Base-by-base conservation (phyloP, 2,329 filamentous ascomycete genomes). In the Conoideocrella luteorostrata region DNA sequence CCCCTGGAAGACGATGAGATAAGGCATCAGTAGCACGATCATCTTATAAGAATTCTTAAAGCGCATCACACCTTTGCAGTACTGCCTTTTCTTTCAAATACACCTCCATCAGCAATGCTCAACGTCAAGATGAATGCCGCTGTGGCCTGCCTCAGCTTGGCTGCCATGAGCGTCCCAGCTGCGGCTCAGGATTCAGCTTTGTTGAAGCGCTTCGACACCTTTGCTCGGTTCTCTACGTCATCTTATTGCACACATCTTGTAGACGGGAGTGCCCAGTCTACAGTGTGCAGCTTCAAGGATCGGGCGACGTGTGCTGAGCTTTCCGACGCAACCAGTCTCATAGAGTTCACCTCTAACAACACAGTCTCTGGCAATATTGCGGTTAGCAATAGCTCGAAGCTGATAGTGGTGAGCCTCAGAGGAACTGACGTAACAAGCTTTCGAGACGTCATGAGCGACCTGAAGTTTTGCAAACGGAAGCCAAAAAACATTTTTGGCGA, bases 281-380 rank as follows among this genome's bases (percentile, higher is more conserved):
- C 4, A 7, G 26, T 41, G 13, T 35, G 30, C 28, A 30, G 13
- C 21, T 17, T 15, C 18, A 13, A 13, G 24, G n/a, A 5, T 18
- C 12, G 11, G 7, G 6, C 2, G 7, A 18, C 26, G 17, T 41
- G 39, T 28, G 24, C 10, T 6, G 26, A 5, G 2, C n/a, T 35
- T 7, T 15, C 21, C 20, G 39, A 41, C 30, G 39, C 39, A 10
- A 26, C 20, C 13, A 41, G 29, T 6, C 29, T 41, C 20, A 10
- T 12, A 3, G 39, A 41, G n/a, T 35, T 41, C 7, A 18, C 10
- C 39, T 11, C 24, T 13, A 15, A 17, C 9, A 7, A 12, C 20
- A 34, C 26, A 20, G 26, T 41, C 6, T 23, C 17, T 13, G 39
- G 39, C 11, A 34, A 41, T 17, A 26, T 41, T 12, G 39, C 39